Percentiles rank a stretch among this genome's conserved stretches.
Conservation (phyloP, 2,329 filamentous ascomycete species). For the Fusarium humuli region DNA sequence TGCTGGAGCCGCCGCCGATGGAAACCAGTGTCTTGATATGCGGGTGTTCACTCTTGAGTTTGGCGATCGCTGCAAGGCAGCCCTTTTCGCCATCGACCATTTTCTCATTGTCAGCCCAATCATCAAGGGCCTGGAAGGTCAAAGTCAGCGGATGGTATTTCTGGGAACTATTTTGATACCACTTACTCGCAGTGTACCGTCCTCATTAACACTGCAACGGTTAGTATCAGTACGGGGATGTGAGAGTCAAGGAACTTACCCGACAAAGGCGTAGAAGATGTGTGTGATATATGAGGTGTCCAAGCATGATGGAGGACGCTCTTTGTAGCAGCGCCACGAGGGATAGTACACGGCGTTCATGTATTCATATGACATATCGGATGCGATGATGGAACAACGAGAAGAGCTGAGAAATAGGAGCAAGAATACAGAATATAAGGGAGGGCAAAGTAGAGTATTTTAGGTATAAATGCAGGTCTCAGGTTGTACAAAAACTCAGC, state of each 20-base stretch:
- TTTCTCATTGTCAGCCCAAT: slow-evolving; percentile 72
- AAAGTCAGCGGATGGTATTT: slow-evolving; percentile 1
- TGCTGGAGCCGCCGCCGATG: slow-evolving; percentile 72
- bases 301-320: slow-evolving; percentile 69
- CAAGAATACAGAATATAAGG: neutral
- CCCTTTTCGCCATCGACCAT: slow-evolving; percentile 68
- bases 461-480: slow-evolving; percentile 17
- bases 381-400: neutral
- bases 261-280: slow-evolving; percentile 74
- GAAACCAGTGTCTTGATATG: slow-evolving; percentile 71
- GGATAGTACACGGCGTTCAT: slow-evolving; percentile 69
- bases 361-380: slow-evolving; percentile 33
- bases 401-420: neutral
- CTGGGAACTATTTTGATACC: neutral
- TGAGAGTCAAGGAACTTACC: slow-evolving; percentile 42
- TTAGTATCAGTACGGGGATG: slow-evolving; percentile 19
- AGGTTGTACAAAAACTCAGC: slow-evolving; percentile 18
- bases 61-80: slow-evolving; percentile 69
- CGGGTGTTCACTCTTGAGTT: slow-evolving; percentile 67
- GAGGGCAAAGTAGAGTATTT: neutral
- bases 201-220: slow-evolving; percentile 48
- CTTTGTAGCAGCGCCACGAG: slow-evolving; percentile 72
- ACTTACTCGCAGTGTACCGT: slow-evolving; percentile 57
- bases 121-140: slow-evolving; percentile 61
- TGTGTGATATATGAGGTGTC: slow-evolving; percentile 69